Evolutionary conservation across 2,329 filamentous ascomycete genomes (phyloP), one percentile per base, ranked within the genome.

Genomic region (Penicillium sp.): DNA sequence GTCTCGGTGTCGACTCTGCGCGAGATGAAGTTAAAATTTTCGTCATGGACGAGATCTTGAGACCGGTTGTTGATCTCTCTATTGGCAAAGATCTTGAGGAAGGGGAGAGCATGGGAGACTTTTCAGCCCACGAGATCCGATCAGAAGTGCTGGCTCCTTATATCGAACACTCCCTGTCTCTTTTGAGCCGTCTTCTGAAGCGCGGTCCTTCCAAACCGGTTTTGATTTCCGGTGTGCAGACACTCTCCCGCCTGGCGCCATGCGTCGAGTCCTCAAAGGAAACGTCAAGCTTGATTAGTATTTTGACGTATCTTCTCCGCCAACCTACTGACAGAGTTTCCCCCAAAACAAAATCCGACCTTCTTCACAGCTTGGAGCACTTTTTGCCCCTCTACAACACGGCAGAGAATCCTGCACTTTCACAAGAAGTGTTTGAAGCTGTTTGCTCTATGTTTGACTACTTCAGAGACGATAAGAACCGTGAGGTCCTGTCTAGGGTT

Each of bases 11-110:
- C 6, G 83, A 86, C 50, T 94, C 91, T 58, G 88, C 91, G 0
- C 95, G 95, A 75, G 91, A 94, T 64, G 90, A 93, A 60, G 93
- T 99, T 60, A 95, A 93, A 72, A 79, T 91, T 0, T 96, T 92
- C 73, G 87, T 93, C 1, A 81, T 99, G 31, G 84, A 86, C 61
- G 80, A 88, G 11, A 89, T 98, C 47, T 76, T 99, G 49, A 85
- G 86, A 48, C 90, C 88, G 60, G 80, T 94, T 38, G 84, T 92
- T 38, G 83, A 83, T 58, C 79, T 90, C 53, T 85, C 87, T 2
- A 80, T 82, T 57, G 83, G 85, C 1, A 76, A 77, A 61, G 81
- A 86, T 8, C 81, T 85, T 5, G 71, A 78, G 13, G 83, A 87
- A 63, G 84, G 83, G 1, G 84, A 76, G 45, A 72, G 76, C 47